Percentiles rank a stretch among this genome's conserved stretches.
Evolutionary conservation across 1,284 basidiomycete species (phyloP).

Genomic region (Cryptococcus floricola): DNA sequence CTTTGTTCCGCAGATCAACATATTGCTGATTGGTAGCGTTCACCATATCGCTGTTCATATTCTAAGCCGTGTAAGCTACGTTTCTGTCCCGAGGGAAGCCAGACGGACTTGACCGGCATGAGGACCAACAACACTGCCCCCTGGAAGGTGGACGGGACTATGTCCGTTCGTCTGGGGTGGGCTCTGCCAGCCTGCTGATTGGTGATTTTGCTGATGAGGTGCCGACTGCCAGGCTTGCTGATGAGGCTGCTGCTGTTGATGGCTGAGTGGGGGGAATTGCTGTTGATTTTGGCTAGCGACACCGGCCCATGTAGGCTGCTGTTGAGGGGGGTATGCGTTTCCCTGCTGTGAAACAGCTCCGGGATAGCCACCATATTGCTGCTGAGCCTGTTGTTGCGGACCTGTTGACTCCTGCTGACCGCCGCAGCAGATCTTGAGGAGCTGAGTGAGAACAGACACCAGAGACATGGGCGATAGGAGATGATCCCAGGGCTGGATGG

Average conservation of each 20-base stretch:
- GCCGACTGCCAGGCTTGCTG: slow-evolving; percentile 21
- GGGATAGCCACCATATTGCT: slow-evolving; percentile 12
- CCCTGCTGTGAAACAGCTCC: slow-evolving; percentile 17
- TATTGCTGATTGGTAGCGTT: slow-evolving; percentile 60
- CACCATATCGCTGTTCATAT: slow-evolving; percentile 56
- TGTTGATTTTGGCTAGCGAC: slow-evolving; percentile 11
- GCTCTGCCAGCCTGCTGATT: slow-evolving; percentile 24
- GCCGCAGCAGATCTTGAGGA: slow-evolving; percentile 14
- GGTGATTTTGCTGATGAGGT: slow-evolving; percentile 27
- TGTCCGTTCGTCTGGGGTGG: slow-evolving; percentile 18
- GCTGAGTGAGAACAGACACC: slow-evolving; percentile 4
- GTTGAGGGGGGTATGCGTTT: slow-evolving; percentile 17
- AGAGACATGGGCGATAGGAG: neutral
- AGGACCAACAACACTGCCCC: slow-evolving; percentile 28
- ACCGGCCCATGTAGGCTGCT: slow-evolving; percentile 9
- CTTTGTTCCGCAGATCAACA: slow-evolving; percentile 63
- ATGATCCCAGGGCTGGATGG: no score
- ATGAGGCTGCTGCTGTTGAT: slow-evolving; percentile 21
- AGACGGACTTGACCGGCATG: slow-evolving; percentile 49
- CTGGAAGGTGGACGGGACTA: slow-evolving; percentile 20
- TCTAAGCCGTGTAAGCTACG: neutral
- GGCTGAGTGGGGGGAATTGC: slow-evolving; percentile 24
- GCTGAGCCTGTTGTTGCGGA: slow-evolving; percentile 9
- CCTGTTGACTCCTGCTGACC: slow-evolving; percentile 8
- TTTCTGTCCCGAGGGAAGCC: neutral